Evolutionary conservation across 2,329 filamentous ascomycete species (phyloP), one percentile per base, ranked within the genome.

Genomic region (Ceratocystis variospora): DNA sequence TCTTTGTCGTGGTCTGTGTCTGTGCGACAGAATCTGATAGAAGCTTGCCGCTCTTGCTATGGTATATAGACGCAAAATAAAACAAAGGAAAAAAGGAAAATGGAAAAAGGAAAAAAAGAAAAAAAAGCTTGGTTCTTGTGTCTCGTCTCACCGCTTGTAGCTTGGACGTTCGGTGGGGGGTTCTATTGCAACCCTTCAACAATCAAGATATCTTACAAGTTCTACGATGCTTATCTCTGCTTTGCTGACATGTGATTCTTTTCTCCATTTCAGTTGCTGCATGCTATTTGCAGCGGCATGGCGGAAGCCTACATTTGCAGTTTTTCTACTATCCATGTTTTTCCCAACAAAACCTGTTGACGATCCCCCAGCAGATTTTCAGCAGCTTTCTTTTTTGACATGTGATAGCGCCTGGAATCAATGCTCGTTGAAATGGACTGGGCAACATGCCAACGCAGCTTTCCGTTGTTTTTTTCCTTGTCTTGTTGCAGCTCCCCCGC

Each of bases 261-360:
- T 31, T 57, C 53, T 57, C 53, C 53, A 57, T 57, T 12, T 41
- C 10, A 41, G 53, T 33, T 28, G 25, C 53, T 57, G 53, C 53
- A 57, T 31, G 53, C 28, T 28, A 57, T 28, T 57, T 57, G 37
- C 4, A 41, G 37, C 37, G 12, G 12, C 37, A 15, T 41, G 37
- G 37, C 37, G 37, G 37, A 41, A 41, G 37, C 10, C 37, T 41
- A 15, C 12, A 41, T 41, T 41, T 41, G 37, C 37, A 4, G 37
- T 12, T 10, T 57, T 25, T 57, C 19, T 31, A 12, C 1, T 17
- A 57, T 57, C 53, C 53, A 31, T 57, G 53, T 7, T 6, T 57
- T 57, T 57, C 53, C 53, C 53, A 57, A 57, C 53, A 57, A 57
- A 57, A 25, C 31, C 19, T 50, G 53, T 57, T 33, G 53, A 57